phyloP scores from a whole-genome alignment of 768 basidiomycete genomes.

The Trametes meyenii region DNA sequence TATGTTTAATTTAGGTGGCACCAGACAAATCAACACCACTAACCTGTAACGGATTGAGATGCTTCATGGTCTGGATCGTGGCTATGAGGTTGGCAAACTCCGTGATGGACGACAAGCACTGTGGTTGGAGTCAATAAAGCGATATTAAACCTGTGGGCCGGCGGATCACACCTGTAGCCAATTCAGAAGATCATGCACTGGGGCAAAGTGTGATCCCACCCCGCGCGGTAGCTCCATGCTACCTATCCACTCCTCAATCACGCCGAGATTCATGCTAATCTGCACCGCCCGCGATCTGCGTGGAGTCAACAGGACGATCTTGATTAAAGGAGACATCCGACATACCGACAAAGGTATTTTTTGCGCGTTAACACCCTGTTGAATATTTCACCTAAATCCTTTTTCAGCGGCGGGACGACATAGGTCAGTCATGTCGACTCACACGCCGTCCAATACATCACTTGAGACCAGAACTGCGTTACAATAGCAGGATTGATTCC shows the following conservation, averaged over 20 bases:
- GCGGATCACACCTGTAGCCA: slow-evolving; percentile 74
- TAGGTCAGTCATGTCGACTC: slow-evolving; percentile 37
- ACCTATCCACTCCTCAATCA: slow-evolving; percentile 91
- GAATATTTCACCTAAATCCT: slow-evolving; percentile 73
- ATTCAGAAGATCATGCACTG: slow-evolving; percentile 79
- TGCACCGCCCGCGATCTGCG: slow-evolving; percentile 82
- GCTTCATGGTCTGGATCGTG: slow-evolving; percentile 84
- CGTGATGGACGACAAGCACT: slow-evolving; percentile 85
- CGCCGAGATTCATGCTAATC: slow-evolving; percentile 83
- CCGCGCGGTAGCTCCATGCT: slow-evolving; percentile 78
- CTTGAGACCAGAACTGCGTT: slow-evolving; percentile 93
- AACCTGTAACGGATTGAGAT: slow-evolving; percentile 92
- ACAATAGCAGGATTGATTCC: slow-evolving; percentile 89
- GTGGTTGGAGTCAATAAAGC: slow-evolving; percentile 20
- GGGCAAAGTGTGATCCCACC: slow-evolving; percentile 78
- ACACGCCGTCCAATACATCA: slow-evolving; percentile 99
- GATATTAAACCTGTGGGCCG: background rate
- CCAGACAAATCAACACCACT: slow-evolving; percentile 1
- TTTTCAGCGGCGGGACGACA: slow-evolving; percentile 3
- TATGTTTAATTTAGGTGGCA: background rate
- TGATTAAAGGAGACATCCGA: slow-evolving; percentile 1
- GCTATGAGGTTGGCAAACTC: slow-evolving; percentile 89
- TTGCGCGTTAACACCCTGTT: slow-evolving; percentile 88
- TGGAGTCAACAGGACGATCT: background rate
- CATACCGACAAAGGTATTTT: slow-evolving; percentile 89